These are phyloP conservation scores for Bothriochloa decipiens DNA, from an alignment of 176 grass and related monocot species.

Conservation along the genomic window DNA sequence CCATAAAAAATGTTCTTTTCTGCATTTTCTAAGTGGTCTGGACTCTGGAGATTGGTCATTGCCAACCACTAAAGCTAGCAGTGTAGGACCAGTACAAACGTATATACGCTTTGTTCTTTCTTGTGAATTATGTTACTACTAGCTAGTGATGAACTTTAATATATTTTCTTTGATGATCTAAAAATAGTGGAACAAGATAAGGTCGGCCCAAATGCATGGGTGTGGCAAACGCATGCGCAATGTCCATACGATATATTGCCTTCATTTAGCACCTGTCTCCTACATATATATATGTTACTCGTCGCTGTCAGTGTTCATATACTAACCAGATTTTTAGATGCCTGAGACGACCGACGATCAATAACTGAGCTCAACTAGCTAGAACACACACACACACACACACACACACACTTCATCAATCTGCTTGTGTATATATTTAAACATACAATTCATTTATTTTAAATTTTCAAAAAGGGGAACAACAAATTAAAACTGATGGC, in stretches of 20 bases:
- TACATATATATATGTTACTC: background rate
- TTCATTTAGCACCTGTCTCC: background rate
- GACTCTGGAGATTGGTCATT: background rate
- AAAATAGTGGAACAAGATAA: background rate
- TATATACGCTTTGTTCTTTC: background rate
- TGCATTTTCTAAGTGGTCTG: conserved; percentile 16
- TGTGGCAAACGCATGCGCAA: background rate
- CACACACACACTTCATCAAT: background rate
- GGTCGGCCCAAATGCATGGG: background rate
- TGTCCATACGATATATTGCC: conserved; percentile 1
- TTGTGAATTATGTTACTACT: background rate
- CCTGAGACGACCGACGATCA: background rate
- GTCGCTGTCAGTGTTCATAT: background rate
- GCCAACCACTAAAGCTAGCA: conserved; percentile 52
- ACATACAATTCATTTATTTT: background rate
- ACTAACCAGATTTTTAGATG: background rate
- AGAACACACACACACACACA: background rate
- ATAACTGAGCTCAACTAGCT: conserved; percentile 8
- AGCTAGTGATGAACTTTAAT: background rate
- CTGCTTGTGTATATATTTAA: background rate
- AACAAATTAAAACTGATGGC: background rate
- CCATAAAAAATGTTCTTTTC: conserved; percentile 18
- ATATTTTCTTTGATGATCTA: background rate
- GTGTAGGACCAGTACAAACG: background rate
- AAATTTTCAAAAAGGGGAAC: background rate